Conservation (phyloP, 306 rosid genomes). For the Spatholobus suberectus region DNA sequence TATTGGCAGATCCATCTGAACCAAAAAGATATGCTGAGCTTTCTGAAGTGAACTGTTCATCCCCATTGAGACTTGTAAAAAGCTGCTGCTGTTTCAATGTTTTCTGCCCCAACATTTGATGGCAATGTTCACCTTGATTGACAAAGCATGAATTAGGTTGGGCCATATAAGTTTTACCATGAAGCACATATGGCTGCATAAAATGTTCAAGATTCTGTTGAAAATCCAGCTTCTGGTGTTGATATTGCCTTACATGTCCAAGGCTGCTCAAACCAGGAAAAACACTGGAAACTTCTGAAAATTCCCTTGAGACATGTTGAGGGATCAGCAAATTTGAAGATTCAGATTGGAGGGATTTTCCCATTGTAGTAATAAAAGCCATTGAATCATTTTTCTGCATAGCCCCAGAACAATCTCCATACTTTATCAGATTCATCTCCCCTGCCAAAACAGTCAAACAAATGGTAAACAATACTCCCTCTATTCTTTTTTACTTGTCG, state of each 20-base stretch:
- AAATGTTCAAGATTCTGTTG: constrained; percentile 9
- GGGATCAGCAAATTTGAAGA: constrained; percentile 31
- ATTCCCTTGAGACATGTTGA: constrained; percentile 20
- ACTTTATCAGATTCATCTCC: background rate
- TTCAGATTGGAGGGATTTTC: constrained; percentile 8
- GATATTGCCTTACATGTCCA: constrained; percentile 31
- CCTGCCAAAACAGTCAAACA: constrained; percentile 25
- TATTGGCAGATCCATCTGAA: background rate
- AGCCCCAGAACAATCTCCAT: background rate
- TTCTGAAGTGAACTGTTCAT: constrained; percentile 11
- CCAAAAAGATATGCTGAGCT: background rate
- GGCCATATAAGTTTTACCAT: background rate
- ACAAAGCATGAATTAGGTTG: constrained; percentile 7
- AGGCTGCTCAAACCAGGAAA: constrained; percentile 20
- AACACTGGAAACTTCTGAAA: constrained; percentile 23
- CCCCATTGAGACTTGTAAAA: constrained; percentile 13
- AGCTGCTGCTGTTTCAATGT: constrained; percentile 21
- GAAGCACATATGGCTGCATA: constrained; percentile 1
- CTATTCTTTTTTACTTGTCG: too few species aligned
- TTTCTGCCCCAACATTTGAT: constrained; percentile 1
- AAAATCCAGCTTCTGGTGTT: constrained; percentile 21
- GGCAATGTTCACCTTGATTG: background rate
- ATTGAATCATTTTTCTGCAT: constrained; percentile 28
- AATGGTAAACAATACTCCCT: constrained; percentile 7
- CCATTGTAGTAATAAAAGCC: constrained; percentile 21